These are phyloP conservation scores for Cercophora newfieldiana DNA, from an alignment of 495 filamentous ascomycete species.

Conservation along the genomic window DNA sequence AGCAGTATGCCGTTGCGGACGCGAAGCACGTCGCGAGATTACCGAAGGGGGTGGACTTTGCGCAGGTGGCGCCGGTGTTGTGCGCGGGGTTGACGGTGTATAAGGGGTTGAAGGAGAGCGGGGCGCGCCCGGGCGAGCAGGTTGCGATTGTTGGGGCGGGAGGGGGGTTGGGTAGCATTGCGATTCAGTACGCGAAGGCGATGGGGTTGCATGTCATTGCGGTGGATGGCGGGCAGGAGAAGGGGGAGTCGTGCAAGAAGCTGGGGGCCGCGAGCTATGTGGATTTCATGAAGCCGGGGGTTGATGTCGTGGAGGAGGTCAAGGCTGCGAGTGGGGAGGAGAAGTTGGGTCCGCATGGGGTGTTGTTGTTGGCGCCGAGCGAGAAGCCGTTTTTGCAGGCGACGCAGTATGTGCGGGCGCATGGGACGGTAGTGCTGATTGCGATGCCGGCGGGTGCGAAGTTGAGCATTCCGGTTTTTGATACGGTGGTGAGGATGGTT, in stretches of 20 bases:
- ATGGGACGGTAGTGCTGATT: conserved; percentile 75
- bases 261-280: conserved; percentile 71
- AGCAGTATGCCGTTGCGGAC: conserved; percentile 84
- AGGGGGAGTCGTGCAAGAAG: conserved; percentile 63
- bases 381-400: conserved; percentile 95
- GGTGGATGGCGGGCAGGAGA: conserved; percentile 77
- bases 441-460: conserved; percentile 76
- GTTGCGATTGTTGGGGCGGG: conserved; percentile 89
- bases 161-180: conserved; percentile 80
- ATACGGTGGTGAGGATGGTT: conserved; percentile 79
- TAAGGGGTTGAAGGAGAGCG: conserved; percentile 86
- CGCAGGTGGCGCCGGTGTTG: conserved; percentile 75
- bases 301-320: conserved; percentile 77
- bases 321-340: conserved; percentile 69
- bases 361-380: conserved; percentile 75
- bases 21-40: conserved; percentile 75
- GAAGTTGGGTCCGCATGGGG: conserved; percentile 81
- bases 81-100: conserved; percentile 92
- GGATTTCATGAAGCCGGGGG: conserved; percentile 71
- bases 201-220: conserved; percentile 84
- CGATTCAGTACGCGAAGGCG: conserved; percentile 82
- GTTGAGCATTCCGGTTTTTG: conserved; percentile 78
- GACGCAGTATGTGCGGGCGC: conserved; percentile 72
- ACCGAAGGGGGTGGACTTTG: conserved; percentile 69
- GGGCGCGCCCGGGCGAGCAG: conserved; percentile 68